Percentiles rank a stretch among this genome's conserved stretches.
Evolutionary conservation across 139 green algal genomes (phyloP).

Genomic region (Coelastrella sp.): DNA sequence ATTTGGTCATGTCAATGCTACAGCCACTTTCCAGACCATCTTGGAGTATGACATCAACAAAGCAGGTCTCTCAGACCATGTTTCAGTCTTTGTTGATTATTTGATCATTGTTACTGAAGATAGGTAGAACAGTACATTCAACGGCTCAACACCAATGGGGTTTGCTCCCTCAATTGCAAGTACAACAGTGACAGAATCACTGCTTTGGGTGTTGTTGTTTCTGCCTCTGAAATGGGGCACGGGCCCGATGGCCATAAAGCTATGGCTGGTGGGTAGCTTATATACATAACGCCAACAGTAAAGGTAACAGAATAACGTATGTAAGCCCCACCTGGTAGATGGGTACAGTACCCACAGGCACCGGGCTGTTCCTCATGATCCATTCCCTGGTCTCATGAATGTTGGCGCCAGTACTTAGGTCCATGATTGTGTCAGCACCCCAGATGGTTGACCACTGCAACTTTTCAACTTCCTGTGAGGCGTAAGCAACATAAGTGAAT

Average conservation of each 20-base stretch:
- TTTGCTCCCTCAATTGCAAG: too few relatives aligned
- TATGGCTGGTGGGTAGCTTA: background rate
- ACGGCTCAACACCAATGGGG: too few relatives aligned
- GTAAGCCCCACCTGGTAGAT: slow-evolving; percentile 88
- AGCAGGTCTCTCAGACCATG: background rate
- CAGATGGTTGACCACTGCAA: slow-evolving; percentile 95
- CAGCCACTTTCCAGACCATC: slow-evolving; percentile 34
- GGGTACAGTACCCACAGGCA: slow-evolving; percentile 90
- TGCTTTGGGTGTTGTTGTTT: too few relatives aligned
- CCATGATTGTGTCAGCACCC: slow-evolving; percentile 98
- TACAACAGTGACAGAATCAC: too few relatives aligned
- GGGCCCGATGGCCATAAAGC: too few relatives aligned
- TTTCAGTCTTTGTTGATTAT: slow-evolving; percentile 54
- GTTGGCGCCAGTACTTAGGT: slow-evolving; percentile 92
- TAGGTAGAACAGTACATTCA: too few relatives aligned
- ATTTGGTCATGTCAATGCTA: slow-evolving; percentile 48
- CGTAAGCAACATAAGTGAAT: too few relatives aligned
- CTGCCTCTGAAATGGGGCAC: too few relatives aligned
- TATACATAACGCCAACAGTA: too few relatives aligned
- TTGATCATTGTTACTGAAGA: too few relatives aligned
- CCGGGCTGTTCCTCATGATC: slow-evolving; percentile 94
- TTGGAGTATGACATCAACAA: background rate
- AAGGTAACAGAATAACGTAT: too few relatives aligned
- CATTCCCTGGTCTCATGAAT: slow-evolving; percentile 97
- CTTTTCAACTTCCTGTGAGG: slow-evolving; percentile 98